These are phyloP conservation scores for Euphorbia schlechtendalii DNA, from an alignment of 441 rosid species.

Conservation along the genomic window DNA sequence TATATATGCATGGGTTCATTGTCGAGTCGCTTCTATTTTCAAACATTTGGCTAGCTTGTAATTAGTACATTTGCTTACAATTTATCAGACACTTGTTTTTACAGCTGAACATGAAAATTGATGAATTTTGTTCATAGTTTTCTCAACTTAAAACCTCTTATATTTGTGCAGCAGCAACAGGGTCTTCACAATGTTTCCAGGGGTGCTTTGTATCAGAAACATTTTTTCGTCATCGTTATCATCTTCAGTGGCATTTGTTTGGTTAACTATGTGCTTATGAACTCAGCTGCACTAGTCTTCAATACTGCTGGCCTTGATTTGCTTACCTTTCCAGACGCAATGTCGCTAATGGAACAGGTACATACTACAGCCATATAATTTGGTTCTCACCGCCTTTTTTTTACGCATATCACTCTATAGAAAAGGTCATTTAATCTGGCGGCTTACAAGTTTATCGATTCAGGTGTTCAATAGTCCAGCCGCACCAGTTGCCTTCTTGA, in stretches of 20 bases:
- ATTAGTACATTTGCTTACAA: too few species aligned
- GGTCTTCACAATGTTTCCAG: conserved; percentile 43
- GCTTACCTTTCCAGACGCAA: conserved; percentile 82
- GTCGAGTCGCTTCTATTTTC: too few species aligned
- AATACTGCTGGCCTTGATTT: conserved; percentile 65
- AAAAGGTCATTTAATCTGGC: conserved; percentile 17
- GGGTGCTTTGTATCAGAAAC: conserved; percentile 57
- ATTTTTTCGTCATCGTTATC: conserved; percentile 62
- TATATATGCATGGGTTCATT: too few species aligned
- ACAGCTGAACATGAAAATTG: too few species aligned
- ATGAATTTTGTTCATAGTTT: conserved; percentile 10
- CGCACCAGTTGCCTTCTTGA: conserved; percentile 46
- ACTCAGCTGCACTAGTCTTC: conserved; percentile 79
- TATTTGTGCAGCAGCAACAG: conserved; percentile 50
- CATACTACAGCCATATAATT: background rate
- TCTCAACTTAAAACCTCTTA: conserved; percentile 14
- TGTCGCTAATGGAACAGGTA: conserved; percentile 94
- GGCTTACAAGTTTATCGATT: conserved; percentile 11
- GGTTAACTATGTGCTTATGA: conserved; percentile 75
- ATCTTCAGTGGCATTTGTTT: conserved; percentile 67
- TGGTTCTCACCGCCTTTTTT: too few species aligned
- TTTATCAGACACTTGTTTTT: too few species aligned
- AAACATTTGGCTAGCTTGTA: too few species aligned
- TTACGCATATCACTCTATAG: conserved; percentile 8
- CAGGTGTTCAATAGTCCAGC: conserved; percentile 73